Conservation (phyloP, 2,329 filamentous ascomycete species). For the Alternaria hordeiaustralica region DNA sequence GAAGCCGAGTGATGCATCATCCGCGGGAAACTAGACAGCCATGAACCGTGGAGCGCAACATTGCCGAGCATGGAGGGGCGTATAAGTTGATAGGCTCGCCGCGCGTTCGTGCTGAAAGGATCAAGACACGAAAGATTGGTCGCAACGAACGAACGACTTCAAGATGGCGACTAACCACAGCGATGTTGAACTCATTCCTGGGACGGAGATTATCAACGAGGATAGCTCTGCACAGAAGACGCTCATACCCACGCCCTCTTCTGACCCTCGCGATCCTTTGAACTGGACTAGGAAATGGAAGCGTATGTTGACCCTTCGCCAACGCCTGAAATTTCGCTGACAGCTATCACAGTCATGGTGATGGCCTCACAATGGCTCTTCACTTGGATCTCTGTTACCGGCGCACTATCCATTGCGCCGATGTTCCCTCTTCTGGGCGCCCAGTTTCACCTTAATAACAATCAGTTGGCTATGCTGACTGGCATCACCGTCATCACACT, state of each 20-base stretch:
- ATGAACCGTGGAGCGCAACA: not conserved
- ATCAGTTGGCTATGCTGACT: slow-evolving; percentile 51
- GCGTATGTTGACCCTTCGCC: slow-evolving; percentile 18
- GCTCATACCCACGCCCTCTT: slow-evolving; percentile 40
- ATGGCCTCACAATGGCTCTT: slow-evolving; percentile 51
- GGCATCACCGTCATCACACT: slow-evolving; percentile 55
- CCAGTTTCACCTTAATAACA: slow-evolving; percentile 51
- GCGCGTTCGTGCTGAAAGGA: not conserved
- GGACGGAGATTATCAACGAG: slow-evolving; percentile 37
- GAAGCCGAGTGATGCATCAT: not conserved
- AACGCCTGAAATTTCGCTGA: not conserved
- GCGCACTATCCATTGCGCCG: slow-evolving; percentile 52
- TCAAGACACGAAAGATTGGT: not conserved
- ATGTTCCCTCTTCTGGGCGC: slow-evolving; percentile 52
- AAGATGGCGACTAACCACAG: slow-evolving; percentile 20
- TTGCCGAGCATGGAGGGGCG: not conserved
- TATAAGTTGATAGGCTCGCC: not conserved
- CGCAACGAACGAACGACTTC: not conserved
- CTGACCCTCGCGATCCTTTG: slow-evolving; percentile 45
- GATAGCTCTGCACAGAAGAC: slow-evolving; percentile 31
- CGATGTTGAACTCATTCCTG: slow-evolving; percentile 32
- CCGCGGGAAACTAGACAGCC: not conserved
- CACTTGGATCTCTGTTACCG: slow-evolving; percentile 53
- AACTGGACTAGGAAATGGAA: slow-evolving; percentile 49
- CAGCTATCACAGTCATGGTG: slow-evolving; percentile 33